Conservation (phyloP, 192 early-diverging fungal genomes). For the Helicostylum pulchrum region DNA sequence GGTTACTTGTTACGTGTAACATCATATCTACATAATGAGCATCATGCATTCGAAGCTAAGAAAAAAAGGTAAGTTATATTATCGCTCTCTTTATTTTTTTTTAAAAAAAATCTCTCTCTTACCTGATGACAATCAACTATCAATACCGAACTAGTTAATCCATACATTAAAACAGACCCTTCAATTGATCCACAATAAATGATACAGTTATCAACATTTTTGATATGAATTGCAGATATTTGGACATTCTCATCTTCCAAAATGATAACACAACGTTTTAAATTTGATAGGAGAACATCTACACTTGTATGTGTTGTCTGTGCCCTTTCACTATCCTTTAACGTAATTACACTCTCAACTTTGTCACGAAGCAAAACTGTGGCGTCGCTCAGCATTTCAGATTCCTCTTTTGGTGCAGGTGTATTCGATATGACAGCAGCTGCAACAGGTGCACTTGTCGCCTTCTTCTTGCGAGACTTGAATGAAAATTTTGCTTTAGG, state of each 20-base stretch:
- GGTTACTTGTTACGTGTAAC: conserved; percentile 70
- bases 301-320: conserved; percentile 10
- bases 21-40: conserved; percentile 60
- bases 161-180: conserved; percentile 72
- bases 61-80: conserved; percentile 1
- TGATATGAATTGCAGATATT: conserved; percentile 74
- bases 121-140: conserved; percentile 78
- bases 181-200: conserved; percentile 63
- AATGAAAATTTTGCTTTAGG: conserved; percentile 70
- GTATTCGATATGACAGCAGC: background rate
- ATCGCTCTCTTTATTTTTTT: background rate
- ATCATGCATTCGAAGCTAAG: conserved; percentile 80
- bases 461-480: conserved; percentile 46
- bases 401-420: background rate
- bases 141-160: conserved; percentile 58
- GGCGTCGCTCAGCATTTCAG: background rate
- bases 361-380: conserved; percentile 10
- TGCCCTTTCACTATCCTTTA: conserved; percentile 3
- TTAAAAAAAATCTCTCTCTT: conserved; percentile 4
- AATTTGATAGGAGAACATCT: conserved; percentile 59
- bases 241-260: conserved; percentile 45
- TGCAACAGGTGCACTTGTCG: background rate
- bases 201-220: conserved; percentile 61
- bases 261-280: conserved; percentile 63
- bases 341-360: background rate